Percentiles rank a stretch among this genome's conserved stretches.
These are phyloP conservation scores for Kondoa subrosea DNA, from an alignment of 768 basidiomycete genomes.

Conservation along the genomic window DNA sequence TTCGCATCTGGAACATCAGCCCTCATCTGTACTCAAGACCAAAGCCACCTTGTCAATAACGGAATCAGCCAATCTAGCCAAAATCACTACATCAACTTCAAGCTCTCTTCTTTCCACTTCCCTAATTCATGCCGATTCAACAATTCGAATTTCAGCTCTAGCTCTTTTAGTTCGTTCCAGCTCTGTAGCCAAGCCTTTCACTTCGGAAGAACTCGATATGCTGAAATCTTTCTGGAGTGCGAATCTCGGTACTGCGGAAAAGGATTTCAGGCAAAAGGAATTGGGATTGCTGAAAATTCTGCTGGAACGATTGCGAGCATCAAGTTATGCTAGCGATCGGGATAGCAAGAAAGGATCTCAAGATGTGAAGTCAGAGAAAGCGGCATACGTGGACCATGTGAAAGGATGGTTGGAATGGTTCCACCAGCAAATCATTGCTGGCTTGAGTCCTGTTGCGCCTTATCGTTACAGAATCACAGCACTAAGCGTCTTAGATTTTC, in stretches of 20 bases:
- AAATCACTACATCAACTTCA: background rate
- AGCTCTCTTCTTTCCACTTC: background rate
- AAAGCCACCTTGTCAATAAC: background rate
- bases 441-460: slow-evolving; percentile 8
- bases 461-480: slow-evolving; percentile 12
- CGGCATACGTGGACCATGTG: slow-evolving; percentile 5
- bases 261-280: slow-evolving; percentile 3
- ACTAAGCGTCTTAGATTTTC: background rate
- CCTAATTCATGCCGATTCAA: slow-evolving; percentile 12
- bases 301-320: slow-evolving; percentile 5
- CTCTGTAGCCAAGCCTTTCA: background rate
- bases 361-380: slow-evolving; percentile 9
- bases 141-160: slow-evolving; percentile 11
- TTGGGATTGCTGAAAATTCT: slow-evolving; percentile 9
- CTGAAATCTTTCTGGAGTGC: slow-evolving; percentile 12
- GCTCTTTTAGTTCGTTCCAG: background rate
- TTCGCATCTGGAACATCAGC: background rate
- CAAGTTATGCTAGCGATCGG: slow-evolving; percentile 9
- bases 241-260: slow-evolving; percentile 8
- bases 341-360: background rate
- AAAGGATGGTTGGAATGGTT: slow-evolving; percentile 6
- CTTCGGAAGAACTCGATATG: slow-evolving; percentile 3
- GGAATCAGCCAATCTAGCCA: background rate
- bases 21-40: background rate
- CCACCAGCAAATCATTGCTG: background rate